Conservation (phyloP, 2,329 filamentous ascomycete genomes). For the Stachybotrys echinatus region DNA sequence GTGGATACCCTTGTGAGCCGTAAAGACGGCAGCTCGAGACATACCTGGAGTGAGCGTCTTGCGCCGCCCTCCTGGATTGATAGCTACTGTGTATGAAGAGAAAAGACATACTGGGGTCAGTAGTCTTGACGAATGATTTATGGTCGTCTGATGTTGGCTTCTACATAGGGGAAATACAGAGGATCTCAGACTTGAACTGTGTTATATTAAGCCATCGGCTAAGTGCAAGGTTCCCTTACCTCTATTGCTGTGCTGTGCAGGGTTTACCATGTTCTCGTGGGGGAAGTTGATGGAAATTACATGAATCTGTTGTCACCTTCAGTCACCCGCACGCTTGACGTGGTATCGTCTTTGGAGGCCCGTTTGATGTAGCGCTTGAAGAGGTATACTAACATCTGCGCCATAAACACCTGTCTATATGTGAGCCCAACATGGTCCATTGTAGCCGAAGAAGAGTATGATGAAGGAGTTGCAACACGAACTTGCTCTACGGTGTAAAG, state of each 20-base stretch:
- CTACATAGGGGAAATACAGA: not conserved
- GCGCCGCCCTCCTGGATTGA: not conserved
- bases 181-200: not conserved
- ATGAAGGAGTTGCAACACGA: not conserved
- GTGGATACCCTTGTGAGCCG: constrained; percentile 2
- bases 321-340: constrained; percentile 15
- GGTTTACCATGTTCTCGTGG: too few relatives aligned
- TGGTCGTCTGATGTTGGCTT: not conserved
- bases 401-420: constrained; percentile 29
- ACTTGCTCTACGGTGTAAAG: constrained; percentile 56
- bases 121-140: not conserved
- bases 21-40: not conserved
- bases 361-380: constrained; percentile 38
- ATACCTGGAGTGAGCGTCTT: not conserved
- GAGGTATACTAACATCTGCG: constrained; percentile 38
- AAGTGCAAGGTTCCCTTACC: not conserved
- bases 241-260: too few relatives aligned
- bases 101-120: not conserved
- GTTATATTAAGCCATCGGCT: not conserved
- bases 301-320: too few relatives aligned
- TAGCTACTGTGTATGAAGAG: not conserved
- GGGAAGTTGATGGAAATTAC: too few relatives aligned
- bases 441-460: not conserved
- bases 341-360: not conserved
- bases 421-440: not conserved